These are phyloP conservation scores for Cenchrus fungigraminus DNA, from an alignment of 176 grass and related monocot genomes.

Conservation along the genomic window DNA sequence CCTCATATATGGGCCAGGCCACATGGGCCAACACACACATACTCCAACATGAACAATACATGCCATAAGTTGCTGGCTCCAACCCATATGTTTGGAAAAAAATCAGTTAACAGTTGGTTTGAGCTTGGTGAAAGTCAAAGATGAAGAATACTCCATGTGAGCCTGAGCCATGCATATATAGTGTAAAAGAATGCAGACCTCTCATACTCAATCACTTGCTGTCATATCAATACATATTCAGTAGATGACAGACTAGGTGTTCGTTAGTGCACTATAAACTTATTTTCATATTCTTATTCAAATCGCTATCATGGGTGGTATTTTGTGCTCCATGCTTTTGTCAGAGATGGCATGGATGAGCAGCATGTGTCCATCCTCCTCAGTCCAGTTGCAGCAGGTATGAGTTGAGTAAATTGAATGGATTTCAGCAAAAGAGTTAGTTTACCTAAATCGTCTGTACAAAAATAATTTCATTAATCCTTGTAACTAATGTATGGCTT, in stretches of 20 bases:
- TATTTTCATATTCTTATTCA: background rate
- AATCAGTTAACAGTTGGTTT: background rate
- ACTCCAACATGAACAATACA: background rate
- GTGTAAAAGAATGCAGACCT: background rate
- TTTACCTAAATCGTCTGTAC: background rate
- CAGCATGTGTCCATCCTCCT: background rate
- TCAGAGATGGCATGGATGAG: background rate
- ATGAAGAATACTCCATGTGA: background rate
- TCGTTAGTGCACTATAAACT: background rate
- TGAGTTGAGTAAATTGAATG: background rate
- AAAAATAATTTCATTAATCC: background rate
- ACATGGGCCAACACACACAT: too few species aligned
- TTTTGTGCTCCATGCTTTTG: slow-evolving; percentile 2
- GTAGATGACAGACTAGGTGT: background rate
- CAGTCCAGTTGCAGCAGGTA: background rate
- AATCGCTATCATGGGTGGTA: background rate
- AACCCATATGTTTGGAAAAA: background rate
- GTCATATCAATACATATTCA: background rate
- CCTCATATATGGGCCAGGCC: too few species aligned
- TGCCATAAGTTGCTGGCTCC: background rate
- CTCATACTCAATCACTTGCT: background rate
- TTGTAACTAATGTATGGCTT: background rate
- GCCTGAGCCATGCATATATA: background rate
- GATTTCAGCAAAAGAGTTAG: background rate
- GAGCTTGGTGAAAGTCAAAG: background rate